Conservation (phyloP, 1,284 basidiomycete species). For the Leucoagaricus sp. region DNA sequence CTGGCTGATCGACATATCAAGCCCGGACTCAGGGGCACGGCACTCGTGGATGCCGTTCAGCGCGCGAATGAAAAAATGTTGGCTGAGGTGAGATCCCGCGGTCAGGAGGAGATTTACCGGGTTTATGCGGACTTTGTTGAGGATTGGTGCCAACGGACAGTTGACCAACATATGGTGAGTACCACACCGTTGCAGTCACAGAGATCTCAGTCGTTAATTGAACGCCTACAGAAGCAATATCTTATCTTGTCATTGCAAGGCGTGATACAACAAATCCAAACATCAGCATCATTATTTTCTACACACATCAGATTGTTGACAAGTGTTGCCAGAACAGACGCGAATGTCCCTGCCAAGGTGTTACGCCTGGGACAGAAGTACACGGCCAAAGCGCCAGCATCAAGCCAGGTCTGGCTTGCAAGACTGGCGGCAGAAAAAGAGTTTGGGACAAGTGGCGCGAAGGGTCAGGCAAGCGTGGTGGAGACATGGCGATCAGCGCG, state of each 20-base stretch:
- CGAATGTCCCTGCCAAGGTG: constrained; percentile 35
- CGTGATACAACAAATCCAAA: constrained; percentile 36
- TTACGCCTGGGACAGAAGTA: constrained; percentile 48
- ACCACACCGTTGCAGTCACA: too few relatives aligned
- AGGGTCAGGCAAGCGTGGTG: constrained; percentile 22
- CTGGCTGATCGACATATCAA: constrained; percentile 49
- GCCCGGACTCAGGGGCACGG: constrained; percentile 41
- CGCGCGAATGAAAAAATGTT: constrained; percentile 60
- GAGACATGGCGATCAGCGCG: constrained; percentile 46
- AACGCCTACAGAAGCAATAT: constrained; percentile 41
- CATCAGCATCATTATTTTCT: constrained; percentile 42
- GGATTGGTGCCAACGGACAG: constrained; percentile 50
- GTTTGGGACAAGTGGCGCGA: constrained; percentile 21
- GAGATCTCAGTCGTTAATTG: background rate
- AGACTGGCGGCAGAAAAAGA: constrained; percentile 47
- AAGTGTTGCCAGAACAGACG: constrained; percentile 22
- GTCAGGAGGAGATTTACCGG: constrained; percentile 37
- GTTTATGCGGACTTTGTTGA: constrained; percentile 60
- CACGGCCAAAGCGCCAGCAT: constrained; percentile 33
- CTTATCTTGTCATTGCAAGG: constrained; percentile 52
- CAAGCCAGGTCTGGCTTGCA: constrained; percentile 52
- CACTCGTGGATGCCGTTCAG: constrained; percentile 56
- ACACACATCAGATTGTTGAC: constrained; percentile 50
- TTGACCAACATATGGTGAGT: constrained; percentile 60
- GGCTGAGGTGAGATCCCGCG: constrained; percentile 22